Percentiles rank a stretch among this genome's conserved stretches.
phyloP scores from a whole-genome alignment of 2,329 filamentous ascomycete species.

The Penicillium sp. region DNA sequence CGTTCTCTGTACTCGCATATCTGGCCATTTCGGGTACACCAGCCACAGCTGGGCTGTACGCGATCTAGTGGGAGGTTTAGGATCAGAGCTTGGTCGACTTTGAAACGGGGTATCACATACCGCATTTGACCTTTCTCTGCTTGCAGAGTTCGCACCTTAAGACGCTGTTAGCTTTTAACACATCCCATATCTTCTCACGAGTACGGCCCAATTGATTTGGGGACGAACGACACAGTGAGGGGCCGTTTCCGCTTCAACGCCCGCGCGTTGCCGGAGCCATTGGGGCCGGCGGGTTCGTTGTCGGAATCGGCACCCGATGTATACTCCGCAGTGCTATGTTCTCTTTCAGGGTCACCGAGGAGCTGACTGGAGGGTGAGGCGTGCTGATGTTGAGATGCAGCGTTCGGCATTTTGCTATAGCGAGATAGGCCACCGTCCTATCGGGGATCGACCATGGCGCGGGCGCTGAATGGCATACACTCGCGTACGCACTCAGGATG shows the following conservation, averaged over 20 bases:
- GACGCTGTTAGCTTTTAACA: conserved; percentile 20
- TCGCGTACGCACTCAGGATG: too few relatives aligned
- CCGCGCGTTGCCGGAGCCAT: conserved; percentile 28
- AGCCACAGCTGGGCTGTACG: conserved; percentile 62
- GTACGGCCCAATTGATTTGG: conserved; percentile 1
- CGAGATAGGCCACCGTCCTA: conserved; percentile 23
- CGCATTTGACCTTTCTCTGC: conserved; percentile 48
- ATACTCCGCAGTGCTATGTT: conserved; percentile 35
- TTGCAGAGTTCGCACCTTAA: conserved; percentile 46
- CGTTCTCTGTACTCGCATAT: conserved; percentile 67
- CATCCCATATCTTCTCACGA: not conserved
- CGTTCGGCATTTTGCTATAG: conserved; percentile 38
- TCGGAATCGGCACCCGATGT: conserved; percentile 39
- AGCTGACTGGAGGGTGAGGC: conserved; percentile 23
- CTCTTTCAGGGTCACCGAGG: conserved; percentile 25
- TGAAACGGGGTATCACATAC: conserved; percentile 25
- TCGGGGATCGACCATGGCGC: conserved; percentile 24
- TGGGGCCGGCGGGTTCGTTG: conserved; percentile 27
- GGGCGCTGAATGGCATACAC: conserved; percentile 3
- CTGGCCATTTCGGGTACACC: conserved; percentile 66
- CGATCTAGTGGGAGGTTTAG: conserved; percentile 40
- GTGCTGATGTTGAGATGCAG: conserved; percentile 26
- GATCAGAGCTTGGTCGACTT: not conserved
- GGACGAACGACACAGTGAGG: conserved; percentile 40
- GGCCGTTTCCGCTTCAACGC: conserved; percentile 39